A percentile compares a stretch with the other conserved stretches of the same genome.
These are phyloP conservation scores for Paecilomyces formosus DNA, from an alignment of 2,329 filamentous ascomycete species.

Conservation along the genomic window DNA sequence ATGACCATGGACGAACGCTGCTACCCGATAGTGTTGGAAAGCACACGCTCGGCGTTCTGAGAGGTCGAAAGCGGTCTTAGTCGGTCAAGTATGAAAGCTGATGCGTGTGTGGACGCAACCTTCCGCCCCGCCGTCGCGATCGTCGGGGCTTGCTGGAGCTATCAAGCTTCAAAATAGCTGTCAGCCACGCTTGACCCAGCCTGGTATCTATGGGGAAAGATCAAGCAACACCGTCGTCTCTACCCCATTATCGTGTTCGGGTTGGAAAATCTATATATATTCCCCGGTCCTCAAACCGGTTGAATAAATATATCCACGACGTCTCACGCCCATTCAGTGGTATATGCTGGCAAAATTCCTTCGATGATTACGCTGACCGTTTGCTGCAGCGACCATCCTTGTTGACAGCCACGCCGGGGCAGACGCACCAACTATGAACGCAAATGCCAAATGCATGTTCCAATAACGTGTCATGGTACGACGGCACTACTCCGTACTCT, in stretches of 20 bases:
- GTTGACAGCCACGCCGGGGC: neutral
- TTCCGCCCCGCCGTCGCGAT: slow-evolving; percentile 2
- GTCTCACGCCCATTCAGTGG: neutral
- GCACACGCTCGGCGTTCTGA: slow-evolving; percentile 1
- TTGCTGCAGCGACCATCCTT: neutral
- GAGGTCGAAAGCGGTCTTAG: neutral
- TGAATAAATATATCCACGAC: neutral
- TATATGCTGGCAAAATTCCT: neutral
- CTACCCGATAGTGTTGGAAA: neutral
- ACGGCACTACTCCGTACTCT: neutral
- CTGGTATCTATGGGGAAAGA: neutral
- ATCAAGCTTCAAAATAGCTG: neutral
- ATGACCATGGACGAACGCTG: neutral
- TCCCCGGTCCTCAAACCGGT: neutral
- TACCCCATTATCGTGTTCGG: neutral
- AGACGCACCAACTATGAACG: neutral
- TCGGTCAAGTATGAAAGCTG: neutral
- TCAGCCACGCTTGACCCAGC: neutral
- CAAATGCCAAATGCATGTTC: neutral
- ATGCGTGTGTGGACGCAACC: slow-evolving; percentile 4
- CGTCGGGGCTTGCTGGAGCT: neutral
- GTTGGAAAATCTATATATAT: neutral
- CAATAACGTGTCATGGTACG: neutral
- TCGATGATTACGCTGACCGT: neutral
- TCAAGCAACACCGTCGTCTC: neutral